phyloP scores from a whole-genome alignment of 1,139 yeast genomes.

The Protomyces inundatus region DNA sequence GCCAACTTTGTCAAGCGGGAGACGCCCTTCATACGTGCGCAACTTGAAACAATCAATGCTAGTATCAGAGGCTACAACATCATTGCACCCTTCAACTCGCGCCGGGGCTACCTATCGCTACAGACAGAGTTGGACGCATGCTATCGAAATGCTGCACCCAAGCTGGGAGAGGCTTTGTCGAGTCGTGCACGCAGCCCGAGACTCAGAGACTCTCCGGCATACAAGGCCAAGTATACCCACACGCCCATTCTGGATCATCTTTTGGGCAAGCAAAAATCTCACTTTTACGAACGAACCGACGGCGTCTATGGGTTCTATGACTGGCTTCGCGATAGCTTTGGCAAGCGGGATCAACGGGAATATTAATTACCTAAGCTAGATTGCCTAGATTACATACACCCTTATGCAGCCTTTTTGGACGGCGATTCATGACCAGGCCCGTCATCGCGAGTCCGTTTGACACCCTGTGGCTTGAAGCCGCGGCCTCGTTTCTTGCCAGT shows the following conservation, averaged over 20 bases:
- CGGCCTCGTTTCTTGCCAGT: conserved; percentile 16
- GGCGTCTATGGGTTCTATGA: conserved; percentile 15
- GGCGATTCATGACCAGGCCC: conserved; percentile 7
- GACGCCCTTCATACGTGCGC: conserved; percentile 43
- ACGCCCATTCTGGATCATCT: conserved; percentile 14
- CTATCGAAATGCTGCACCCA: conserved; percentile 37
- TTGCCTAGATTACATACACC: not conserved
- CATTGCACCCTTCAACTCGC: conserved; percentile 71
- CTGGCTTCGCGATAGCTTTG: conserved; percentile 17
- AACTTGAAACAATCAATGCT: conserved; percentile 50
- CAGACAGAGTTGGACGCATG: conserved; percentile 50
- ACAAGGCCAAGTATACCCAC: conserved; percentile 8
- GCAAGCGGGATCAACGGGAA: not conserved
- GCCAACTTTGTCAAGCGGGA: conserved; percentile 43
- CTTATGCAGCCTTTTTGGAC: conserved; percentile 11
- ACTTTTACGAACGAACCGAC: conserved; percentile 17
- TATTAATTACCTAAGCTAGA: not conserved
- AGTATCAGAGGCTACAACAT: conserved; percentile 64
- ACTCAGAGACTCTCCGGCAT: conserved; percentile 10
- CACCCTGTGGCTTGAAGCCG: conserved; percentile 5
- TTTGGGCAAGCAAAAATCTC: conserved; percentile 12
- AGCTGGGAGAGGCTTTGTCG: not conserved
- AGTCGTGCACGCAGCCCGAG: conserved; percentile 22
- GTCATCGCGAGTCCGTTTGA: conserved; percentile 14
- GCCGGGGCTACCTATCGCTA: conserved; percentile 55